Conservation (phyloP, 768 basidiomycete genomes). For the Polyporus arcularius region DNA sequence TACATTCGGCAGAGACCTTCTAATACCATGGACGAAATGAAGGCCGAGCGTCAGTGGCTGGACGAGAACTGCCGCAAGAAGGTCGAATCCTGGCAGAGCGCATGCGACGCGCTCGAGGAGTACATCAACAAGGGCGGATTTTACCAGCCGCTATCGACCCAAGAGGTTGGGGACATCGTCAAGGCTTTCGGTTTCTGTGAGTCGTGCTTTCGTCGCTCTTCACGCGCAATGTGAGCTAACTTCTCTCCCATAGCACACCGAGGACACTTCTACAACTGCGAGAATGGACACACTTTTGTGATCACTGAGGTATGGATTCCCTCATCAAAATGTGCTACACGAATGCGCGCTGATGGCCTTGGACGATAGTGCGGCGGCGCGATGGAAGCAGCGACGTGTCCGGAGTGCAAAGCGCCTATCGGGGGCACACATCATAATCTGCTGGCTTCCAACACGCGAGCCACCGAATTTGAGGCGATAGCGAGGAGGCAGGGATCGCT, state of each 20-base stretch:
- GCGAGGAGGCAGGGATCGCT: constrained; percentile 34
- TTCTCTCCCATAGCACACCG: constrained; percentile 21
- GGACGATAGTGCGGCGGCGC: constrained; percentile 58
- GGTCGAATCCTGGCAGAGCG: constrained; percentile 22
- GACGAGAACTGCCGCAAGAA: constrained; percentile 25
- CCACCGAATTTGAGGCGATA: constrained; percentile 48
- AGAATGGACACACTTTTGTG: constrained; percentile 63
- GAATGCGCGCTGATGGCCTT: background rate
- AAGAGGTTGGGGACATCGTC: constrained; percentile 29
- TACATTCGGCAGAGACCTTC: constrained; percentile 29
- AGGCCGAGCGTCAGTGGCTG: constrained; percentile 29
- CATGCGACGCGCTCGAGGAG: constrained; percentile 22
- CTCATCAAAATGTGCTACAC: background rate
- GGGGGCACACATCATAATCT: constrained; percentile 51
- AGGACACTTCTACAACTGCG: constrained; percentile 37
- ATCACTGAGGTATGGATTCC: constrained; percentile 49
- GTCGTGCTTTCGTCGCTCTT: background rate
- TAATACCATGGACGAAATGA: constrained; percentile 12
- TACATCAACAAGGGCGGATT: constrained; percentile 18
- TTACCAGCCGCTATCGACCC: constrained; percentile 27
- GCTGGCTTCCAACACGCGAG: constrained; percentile 44
- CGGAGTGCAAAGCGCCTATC: constrained; percentile 57
- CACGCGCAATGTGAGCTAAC: background rate
- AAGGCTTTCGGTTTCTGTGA: constrained; percentile 30
- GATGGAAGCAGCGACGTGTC: constrained; percentile 46